Evolutionary conservation across 257 asterid genomes (phyloP), one percentile per base, ranked within the genome.

Genomic region (Penstemon newberryi): DNA sequence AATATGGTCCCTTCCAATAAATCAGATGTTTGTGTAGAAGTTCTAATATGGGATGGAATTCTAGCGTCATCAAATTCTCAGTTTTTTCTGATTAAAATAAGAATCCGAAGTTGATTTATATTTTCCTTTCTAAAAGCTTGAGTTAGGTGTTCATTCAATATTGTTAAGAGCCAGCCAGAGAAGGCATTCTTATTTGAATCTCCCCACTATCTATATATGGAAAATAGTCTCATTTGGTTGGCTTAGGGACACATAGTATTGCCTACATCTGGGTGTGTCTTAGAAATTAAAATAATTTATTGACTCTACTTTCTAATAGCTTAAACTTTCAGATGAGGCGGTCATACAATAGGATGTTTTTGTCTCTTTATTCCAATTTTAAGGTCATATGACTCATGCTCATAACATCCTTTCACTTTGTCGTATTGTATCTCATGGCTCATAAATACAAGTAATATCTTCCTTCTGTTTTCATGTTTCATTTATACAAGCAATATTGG

Each of bases 21-120:
- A 39, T 36, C 47, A 8, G 38, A 42, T 65, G n/a, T 52, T 65
- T 18, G 51, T 5, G 70, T 45, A 56, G 25, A 63, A 41, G 67
- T 58, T 72, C 19, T n/a, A 42, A 41, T 63, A 12, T 57, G 25
- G 49, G 59, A 62, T 73, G 63, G 19, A 49, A n/a, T 69, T 25
- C 46, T 19, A 52, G 46, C 58, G 19, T 52, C 50, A 37, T 1
- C 43, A 25, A 18, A 13, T 57, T 40, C 38, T 61, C 40, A 56
- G 38, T 47, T 58, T 7, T 33, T 43, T 25, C 50, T 63, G 40
- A 67, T 10, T 44, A 58, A 25, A 64, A 38, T 50, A 25, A 25
- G 66, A 71, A 56, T 56, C 38, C 57, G 25, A 5, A 47, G 46
- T 57, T 60, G 39, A 61, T 63, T 3, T 55, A 47, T 42, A 52